Conservation (phyloP, 2,329 filamentous ascomycete genomes). For the Ilyonectria mors-panacis region DNA sequence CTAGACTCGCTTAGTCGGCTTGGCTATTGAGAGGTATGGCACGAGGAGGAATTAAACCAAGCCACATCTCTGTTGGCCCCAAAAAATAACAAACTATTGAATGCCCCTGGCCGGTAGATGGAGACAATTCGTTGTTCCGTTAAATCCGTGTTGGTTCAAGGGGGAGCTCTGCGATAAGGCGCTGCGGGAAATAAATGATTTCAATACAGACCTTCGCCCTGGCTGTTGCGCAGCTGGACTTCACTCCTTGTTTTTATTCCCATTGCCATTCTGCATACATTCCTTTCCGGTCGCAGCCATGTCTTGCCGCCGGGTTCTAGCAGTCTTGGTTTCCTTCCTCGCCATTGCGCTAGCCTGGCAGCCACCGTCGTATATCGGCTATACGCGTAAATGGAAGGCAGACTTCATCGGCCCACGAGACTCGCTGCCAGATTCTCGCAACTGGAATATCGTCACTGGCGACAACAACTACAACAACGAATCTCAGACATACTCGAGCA, state of each 20-base stretch:
- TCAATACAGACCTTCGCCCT: no score
- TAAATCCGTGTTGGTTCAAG: not conserved
- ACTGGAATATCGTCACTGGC: slow-evolving; percentile 60
- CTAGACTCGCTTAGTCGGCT: not conserved
- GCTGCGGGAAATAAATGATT: not conserved
- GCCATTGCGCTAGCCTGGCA: slow-evolving; percentile 54
- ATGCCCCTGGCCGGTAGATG: not conserved
- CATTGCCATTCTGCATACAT: not conserved
- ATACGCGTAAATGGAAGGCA: slow-evolving; percentile 61
- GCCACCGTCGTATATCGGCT: slow-evolving; percentile 58
- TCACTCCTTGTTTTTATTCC: not conserved
- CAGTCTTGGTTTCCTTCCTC: slow-evolving; percentile 49
- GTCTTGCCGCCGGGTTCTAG: slow-evolving; percentile 38
- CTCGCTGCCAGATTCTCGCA: slow-evolving; percentile 49
- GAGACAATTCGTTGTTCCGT: not conserved
- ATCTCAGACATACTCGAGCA: slow-evolving; percentile 64
- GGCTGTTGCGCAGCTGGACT: not conserved
- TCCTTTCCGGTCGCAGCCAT: slow-evolving; percentile 29
- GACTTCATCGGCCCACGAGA: slow-evolving; percentile 57
- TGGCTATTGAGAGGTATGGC: not conserved
- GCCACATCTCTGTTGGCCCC: not conserved
- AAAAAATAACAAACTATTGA: slow-evolving; percentile 1
- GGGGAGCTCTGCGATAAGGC: no score
- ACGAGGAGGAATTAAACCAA: not conserved
- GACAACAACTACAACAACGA: slow-evolving; percentile 67